A percentile compares a stretch with the other conserved stretches of the same genome.
Evolutionary conservation across 179 eudicot species (phyloP).

Genomic region (Corrigiola litoralis): DNA sequence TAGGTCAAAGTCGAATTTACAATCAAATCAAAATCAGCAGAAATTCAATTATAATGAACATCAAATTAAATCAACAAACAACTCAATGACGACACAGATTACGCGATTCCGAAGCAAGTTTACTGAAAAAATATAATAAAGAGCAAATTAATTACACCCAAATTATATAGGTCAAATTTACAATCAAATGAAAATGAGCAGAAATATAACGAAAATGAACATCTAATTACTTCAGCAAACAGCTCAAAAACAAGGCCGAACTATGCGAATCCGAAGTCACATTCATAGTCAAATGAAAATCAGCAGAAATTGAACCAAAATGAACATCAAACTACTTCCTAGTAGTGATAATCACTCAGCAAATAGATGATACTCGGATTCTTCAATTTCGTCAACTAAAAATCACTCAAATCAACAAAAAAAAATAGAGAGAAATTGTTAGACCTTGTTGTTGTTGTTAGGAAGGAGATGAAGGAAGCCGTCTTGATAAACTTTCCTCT

Average conservation of each 20-base stretch:
- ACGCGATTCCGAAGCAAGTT: not conserved
- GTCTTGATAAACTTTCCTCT: constrained; percentile 85
- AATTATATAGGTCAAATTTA: no score
- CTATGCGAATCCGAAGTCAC: no score
- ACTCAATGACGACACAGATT: not conserved
- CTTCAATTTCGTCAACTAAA: not conserved
- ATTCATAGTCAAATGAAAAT: no score
- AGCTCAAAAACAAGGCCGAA: no score
- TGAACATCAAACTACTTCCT: no score
- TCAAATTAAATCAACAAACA: not conserved
- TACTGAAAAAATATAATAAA: no score
- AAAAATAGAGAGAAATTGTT: not conserved
- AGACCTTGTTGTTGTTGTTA: constrained; percentile 37
- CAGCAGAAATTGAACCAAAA: no score
- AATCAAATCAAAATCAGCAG: not conserved
- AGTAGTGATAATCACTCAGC: not conserved
- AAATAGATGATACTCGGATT: not conserved
- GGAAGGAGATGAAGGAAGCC: constrained; percentile 50
- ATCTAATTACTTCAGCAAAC: no score
- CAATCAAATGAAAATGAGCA: no score
- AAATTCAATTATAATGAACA: not conserved
- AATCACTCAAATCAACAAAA: not conserved
- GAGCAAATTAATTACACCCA: no score
- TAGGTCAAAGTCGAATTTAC: no score
- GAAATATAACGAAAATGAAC: no score